Base-by-base conservation (phyloP, 164 flowering plant genomes). In the Berberis vulgaris region DNA sequence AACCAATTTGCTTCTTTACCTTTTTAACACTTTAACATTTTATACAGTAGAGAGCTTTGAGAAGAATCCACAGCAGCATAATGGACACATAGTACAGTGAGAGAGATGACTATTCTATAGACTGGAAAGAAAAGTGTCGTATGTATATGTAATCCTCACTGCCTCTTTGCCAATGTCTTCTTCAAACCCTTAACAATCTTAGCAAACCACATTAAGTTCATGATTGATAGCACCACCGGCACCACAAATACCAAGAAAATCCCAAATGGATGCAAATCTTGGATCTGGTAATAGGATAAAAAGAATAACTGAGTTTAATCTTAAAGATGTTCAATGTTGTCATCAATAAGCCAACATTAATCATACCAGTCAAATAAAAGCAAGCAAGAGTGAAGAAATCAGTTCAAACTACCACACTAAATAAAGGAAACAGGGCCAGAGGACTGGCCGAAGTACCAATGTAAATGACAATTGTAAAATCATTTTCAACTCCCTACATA, bases 191-290 rank as follows among this genome's bases (percentile, higher is more conserved):
- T 91, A 26, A 86, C 0, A 43, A 94, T 94, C 86, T 89, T 94
- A 6, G 73, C 73, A 65, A 94, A 94, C 97, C 99, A 94, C 74
- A 86, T 73, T 77, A 89, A 73, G 77, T 94, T 94, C 99, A 94
- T 86, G 57, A 72, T 62, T 40, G 77, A 77, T 41, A 94, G 80
- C 39, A 63, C 83, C 0, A 80, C 60, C 38, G 99, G 99, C 59
- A 94, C 99, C 40, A 63, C 71, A 53, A 84, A 79, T 41, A 86
- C 93, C 77, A 91, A 68, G 44, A 89, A 61, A 53, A 60, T 72
- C 2, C 97, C 93, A 61, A 83, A 66, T 1, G 60, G 8, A 63
- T 84, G 91, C 96, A 91, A 83, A 77, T 78, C 76, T 43, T 74
- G 74, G 11, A 89, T 93, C 99, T 94, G 93, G n/a, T 41, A 26